These are phyloP conservation scores for Tylopilus sp. DNA, from an alignment of 768 basidiomycete species.

Conservation along the genomic window DNA sequence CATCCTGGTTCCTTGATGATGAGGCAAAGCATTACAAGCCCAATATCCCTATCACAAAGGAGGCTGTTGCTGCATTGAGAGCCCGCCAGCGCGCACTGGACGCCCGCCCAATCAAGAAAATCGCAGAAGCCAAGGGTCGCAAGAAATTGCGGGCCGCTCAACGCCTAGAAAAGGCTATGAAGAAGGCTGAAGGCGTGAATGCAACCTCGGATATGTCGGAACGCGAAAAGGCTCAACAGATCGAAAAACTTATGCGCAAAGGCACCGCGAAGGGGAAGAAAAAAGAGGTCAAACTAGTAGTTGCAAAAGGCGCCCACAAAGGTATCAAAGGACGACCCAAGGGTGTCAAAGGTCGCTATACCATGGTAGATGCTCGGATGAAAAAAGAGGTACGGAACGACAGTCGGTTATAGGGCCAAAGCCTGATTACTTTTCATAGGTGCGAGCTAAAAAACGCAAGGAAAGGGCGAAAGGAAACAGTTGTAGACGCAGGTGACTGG, in stretches of 20 bases:
- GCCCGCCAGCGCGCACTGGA: constrained; percentile 92
- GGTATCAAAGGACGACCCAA: constrained; percentile 92
- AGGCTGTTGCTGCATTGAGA: constrained; percentile 80
- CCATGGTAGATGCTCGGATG: constrained; percentile 93
- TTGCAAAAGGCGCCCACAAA: constrained; percentile 86
- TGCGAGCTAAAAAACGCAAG: constrained; percentile 78
- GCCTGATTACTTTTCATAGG: constrained; percentile 38
- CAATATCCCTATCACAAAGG: constrained; percentile 96
- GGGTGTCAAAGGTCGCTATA: constrained; percentile 92
- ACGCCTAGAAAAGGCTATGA: constrained; percentile 86
- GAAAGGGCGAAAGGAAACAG: constrained; percentile 69
- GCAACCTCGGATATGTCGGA: constrained; percentile 89
- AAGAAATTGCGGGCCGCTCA: constrained; percentile 90
- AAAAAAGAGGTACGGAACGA: constrained; percentile 69
- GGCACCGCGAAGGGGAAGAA: constrained; percentile 68
- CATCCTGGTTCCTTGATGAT: constrained; percentile 96
- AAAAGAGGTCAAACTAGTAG: constrained; percentile 81
- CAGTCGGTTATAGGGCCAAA: background rate
- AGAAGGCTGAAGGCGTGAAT: constrained; percentile 93
- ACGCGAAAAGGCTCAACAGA: constrained; percentile 89
- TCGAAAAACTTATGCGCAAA: constrained; percentile 88
- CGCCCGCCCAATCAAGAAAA: constrained; percentile 97
- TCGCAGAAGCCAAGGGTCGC: constrained; percentile 96
- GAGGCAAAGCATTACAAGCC: constrained; percentile 90
- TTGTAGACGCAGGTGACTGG: constrained; percentile 33